Base-by-base conservation (phyloP, 805 yeast genomes). In the Monosporozyma unispora region DNA sequence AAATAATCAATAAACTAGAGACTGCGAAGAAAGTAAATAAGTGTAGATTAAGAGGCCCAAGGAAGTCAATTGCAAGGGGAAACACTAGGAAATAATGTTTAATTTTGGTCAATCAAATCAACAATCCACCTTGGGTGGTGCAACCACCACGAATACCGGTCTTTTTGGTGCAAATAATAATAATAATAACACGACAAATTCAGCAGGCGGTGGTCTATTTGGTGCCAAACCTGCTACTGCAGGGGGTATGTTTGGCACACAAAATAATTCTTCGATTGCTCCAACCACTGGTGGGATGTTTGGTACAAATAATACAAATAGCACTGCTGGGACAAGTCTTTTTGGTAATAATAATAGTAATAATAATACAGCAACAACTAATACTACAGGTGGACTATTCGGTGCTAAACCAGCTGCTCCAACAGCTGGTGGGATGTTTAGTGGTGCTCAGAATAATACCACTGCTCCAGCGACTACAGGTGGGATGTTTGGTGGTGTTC, bases 341-440 rank as follows among this genome's bases (percentile, higher is more conserved):
- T 56, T 57, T 52, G 58, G 59, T 33, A 52, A n/a, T n/a, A n/a
- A n/a, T n/a, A n/a, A n/a, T n/a, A n/a, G 48, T 14, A 21, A 41
- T 31, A 45, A 14, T 33, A n/a, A 14, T 16, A 33, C 38, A 33
- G 14, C 38, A 7, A 8, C 38, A n/a, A 14, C 38, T 9, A 33
- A 33, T 35, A 18, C 22, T 18, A 35, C 48, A 6, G 66, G 68
- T 4, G 66, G 69, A n/a, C 53, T 62, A 40, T 68, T 69, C 54
- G 71, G 70, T 14, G 21, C 33, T 6, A 25, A 41, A 31, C 11
- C 52, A 47, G 40, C 35, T 42, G 42, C 29, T 16, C n/a, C 60
- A 8, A 23, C 40, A 10, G 16, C 9, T 22, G 22, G 28, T 6
- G 50, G 52, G 2, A 29, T 42, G 21, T 58, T 57, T 42, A 60